A percentile compares a stretch with the other conserved stretches of the same genome.
phyloP scores from a whole-genome alignment of 179 eudicot species.

The Pouteria campechiana region DNA sequence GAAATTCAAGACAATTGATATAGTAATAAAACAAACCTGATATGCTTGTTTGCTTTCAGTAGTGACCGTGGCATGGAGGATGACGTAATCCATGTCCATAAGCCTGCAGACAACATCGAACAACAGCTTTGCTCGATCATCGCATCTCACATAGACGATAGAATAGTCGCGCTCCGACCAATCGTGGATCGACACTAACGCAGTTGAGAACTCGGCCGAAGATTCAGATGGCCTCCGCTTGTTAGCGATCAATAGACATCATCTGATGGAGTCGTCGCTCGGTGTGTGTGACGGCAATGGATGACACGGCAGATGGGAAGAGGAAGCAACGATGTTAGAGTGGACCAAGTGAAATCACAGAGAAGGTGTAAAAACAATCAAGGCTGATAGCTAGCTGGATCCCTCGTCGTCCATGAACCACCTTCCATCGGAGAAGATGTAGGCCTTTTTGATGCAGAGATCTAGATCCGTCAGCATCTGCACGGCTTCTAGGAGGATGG shows the following conservation, averaged over 20 bases:
- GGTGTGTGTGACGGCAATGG: slow-evolving; percentile 41
- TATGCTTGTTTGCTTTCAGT: slow-evolving; percentile 40
- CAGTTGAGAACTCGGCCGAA: too few relatives aligned
- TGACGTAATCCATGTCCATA: slow-evolving; percentile 82
- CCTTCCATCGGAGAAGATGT: slow-evolving; percentile 88
- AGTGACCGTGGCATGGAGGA: slow-evolving; percentile 74
- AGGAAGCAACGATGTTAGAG: slow-evolving; percentile 46
- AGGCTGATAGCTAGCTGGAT: background rate
- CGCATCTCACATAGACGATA: slow-evolving; percentile 60
- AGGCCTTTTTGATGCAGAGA: slow-evolving; percentile 69
- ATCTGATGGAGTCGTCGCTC: slow-evolving; percentile 71
- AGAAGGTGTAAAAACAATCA: background rate
- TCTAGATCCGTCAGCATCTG: slow-evolving; percentile 77
- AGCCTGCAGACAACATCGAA: slow-evolving; percentile 83
- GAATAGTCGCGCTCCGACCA: slow-evolving; percentile 71
- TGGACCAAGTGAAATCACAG: slow-evolving; percentile 5
- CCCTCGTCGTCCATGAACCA: slow-evolving; percentile 89
- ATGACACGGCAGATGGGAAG: slow-evolving; percentile 29
- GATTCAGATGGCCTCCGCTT: too few relatives aligned
- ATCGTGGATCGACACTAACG: slow-evolving; percentile 62
- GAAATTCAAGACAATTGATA: too few relatives aligned
- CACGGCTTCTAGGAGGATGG: slow-evolving; percentile 77
- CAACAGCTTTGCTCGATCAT: slow-evolving; percentile 67
- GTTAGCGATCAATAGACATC: slow-evolving; percentile 46
- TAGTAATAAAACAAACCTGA: slow-evolving; percentile 50